phyloP scores from a whole-genome alignment of 495 filamentous ascomycete genomes.

The Glarea lozoyensis region DNA sequence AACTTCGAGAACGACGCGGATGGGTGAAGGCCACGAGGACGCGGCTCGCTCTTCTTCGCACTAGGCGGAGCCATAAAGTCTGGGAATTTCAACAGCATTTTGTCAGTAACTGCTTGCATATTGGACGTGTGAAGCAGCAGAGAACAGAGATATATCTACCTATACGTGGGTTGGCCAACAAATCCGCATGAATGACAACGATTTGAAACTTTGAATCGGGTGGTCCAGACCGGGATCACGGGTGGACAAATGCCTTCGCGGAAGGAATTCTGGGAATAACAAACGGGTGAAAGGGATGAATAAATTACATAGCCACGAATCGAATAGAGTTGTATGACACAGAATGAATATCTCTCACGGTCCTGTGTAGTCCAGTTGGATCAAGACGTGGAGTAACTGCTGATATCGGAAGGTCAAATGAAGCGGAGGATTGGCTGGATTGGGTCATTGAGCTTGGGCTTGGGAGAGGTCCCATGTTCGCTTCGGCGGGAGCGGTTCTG shows the following conservation, averaged over 20 bases:
- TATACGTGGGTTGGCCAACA: slow-evolving; percentile 6
- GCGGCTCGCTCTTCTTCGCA: slow-evolving; percentile 11
- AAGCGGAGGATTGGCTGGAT: too few relatives aligned
- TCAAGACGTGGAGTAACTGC: too few relatives aligned
- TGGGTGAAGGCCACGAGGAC: slow-evolving; percentile 23
- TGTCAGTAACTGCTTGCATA: slow-evolving; percentile 18
- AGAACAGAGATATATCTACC: slow-evolving; percentile 1
- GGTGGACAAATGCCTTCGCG: slow-evolving; percentile 15
- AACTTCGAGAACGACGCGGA: slow-evolving; percentile 22
- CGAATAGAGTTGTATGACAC: too few relatives aligned
- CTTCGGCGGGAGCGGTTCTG: too few relatives aligned
- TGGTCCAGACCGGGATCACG: slow-evolving; percentile 11
- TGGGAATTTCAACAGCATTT: slow-evolving; percentile 17
- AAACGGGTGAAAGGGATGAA: too few relatives aligned
- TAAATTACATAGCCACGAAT: too few relatives aligned
- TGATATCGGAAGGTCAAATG: too few relatives aligned
- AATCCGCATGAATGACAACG: slow-evolving; percentile 18
- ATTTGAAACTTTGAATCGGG: slow-evolving; percentile 19
- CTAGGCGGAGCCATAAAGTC: slow-evolving; percentile 21
- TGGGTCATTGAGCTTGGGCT: too few relatives aligned
- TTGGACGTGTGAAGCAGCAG: slow-evolving; percentile 1
- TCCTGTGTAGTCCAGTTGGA: too few relatives aligned
- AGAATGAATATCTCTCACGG: too few relatives aligned
- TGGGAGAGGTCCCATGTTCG: too few relatives aligned
- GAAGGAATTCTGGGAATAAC: too few relatives aligned